phyloP scores from a whole-genome alignment of 2,329 filamentous ascomycete species.

The Alternaria gansuensis region DNA sequence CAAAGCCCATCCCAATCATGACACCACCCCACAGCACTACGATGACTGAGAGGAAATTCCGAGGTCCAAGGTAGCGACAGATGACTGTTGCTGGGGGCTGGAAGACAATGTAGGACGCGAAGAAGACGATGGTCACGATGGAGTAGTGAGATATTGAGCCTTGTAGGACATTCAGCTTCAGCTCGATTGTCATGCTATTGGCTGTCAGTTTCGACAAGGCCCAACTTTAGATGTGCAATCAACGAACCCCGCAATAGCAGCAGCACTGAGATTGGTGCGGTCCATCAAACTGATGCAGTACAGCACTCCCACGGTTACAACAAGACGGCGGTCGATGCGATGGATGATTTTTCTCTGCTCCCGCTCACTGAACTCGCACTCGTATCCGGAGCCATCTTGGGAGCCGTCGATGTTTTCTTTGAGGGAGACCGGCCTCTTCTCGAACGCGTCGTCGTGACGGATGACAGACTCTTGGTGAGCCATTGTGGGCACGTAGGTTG shows the following conservation, averaged over 20 bases:
- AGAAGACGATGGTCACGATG: conserved; percentile 67
- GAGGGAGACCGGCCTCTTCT: conserved; percentile 34
- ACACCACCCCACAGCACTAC: conserved; percentile 54
- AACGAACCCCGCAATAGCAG: conserved; percentile 71
- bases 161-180: conserved; percentile 42
- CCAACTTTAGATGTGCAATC: conserved; percentile 9
- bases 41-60: conserved; percentile 49
- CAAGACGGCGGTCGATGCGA: conserved; percentile 69
- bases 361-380: conserved; percentile 61
- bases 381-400: conserved; percentile 35
- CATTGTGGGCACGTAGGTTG: conserved; percentile 13
- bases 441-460: conserved; percentile 33
- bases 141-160: conserved; percentile 54
- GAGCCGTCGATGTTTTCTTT: conserved; percentile 40
- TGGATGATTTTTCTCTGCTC: conserved; percentile 75
- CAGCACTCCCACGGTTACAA: conserved; percentile 63
- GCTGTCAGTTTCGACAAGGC: conserved; percentile 31
- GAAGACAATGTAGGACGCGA: conserved; percentile 56
- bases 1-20: conserved; percentile 58
- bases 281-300: conserved; percentile 84
- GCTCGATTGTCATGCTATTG: conserved; percentile 52
- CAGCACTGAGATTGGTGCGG: conserved; percentile 76
- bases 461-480: conserved; percentile 24
- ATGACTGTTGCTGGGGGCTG: conserved; percentile 55
- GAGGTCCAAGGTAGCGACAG: conserved; percentile 54